These are phyloP conservation scores for Hymenoscyphus albidus DNA, from an alignment of 2,329 filamentous ascomycete genomes.

Conservation along the genomic window DNA sequence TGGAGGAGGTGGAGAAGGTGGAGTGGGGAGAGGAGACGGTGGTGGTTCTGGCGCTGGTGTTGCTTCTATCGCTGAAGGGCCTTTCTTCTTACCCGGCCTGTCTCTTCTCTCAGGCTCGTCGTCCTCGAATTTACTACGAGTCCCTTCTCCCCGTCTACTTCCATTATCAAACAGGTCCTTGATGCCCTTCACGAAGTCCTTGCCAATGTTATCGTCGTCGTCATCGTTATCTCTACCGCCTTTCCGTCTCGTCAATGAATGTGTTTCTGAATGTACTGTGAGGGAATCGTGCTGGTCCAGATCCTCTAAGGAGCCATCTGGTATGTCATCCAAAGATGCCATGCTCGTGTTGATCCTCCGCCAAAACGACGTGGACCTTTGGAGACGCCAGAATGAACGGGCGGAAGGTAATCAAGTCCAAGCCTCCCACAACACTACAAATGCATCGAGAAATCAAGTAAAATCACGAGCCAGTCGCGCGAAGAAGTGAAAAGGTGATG, in stretches of 20 bases:
- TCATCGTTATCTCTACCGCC: not conserved
- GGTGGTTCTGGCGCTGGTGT: not conserved
- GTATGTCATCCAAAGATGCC: conserved; percentile 30
- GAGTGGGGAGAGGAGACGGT: conserved; percentile 8
- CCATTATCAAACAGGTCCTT: conserved; percentile 5
- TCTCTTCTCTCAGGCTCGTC: conserved; percentile 7
- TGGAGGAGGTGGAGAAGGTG: not conserved
- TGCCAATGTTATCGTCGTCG: conserved; percentile 5
- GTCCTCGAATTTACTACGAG: not conserved
- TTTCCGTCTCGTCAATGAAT: conserved; percentile 12
- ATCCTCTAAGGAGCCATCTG: conserved; percentile 16
- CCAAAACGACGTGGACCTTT: conserved; percentile 19
- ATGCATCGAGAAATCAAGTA: conserved; percentile 24
- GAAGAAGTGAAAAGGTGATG: conserved; percentile 23
- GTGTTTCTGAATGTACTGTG: not conserved
- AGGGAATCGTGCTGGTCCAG: conserved; percentile 7
- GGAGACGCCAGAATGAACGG: conserved; percentile 21
- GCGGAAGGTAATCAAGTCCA: conserved; percentile 7
- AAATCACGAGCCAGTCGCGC: conserved; percentile 35
- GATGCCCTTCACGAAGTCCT: conserved; percentile 7
- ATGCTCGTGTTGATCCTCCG: conserved; percentile 34
- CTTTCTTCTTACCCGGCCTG: not conserved
- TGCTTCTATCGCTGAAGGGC: not conserved
- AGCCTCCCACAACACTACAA: conserved; percentile 13
- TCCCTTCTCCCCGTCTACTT: conserved; percentile 8